Percentiles rank a stretch among this genome's conserved stretches.
Evolutionary conservation across 1,284 basidiomycete genomes (phyloP).

Genomic region (Pterula multifida): DNA sequence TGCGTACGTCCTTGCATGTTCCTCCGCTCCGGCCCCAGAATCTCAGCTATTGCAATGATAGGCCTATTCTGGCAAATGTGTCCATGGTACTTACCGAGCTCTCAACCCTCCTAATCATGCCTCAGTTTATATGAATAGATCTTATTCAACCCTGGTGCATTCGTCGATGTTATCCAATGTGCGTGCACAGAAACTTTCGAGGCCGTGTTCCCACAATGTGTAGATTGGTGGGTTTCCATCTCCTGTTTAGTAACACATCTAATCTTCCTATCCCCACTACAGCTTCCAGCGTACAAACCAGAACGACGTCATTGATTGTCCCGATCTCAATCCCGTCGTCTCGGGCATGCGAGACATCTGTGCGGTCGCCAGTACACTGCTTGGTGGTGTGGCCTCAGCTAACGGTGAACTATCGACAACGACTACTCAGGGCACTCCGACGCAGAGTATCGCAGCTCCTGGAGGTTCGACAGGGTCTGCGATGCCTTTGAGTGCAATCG

Average conservation of each 20-base stretch:
- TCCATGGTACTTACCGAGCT: constrained; percentile 26
- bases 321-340: constrained; percentile 34
- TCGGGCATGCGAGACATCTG: constrained; percentile 41
- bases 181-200: constrained; percentile 59
- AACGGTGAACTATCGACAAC: constrained; percentile 28
- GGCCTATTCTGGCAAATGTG: constrained; percentile 45
- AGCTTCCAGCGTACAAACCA: constrained; percentile 53
- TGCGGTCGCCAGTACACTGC: constrained; percentile 34
- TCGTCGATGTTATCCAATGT: constrained; percentile 54
- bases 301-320: constrained; percentile 29
- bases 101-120: background rate
- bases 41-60: constrained; percentile 12
- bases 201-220: constrained; percentile 55
- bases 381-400: constrained; percentile 36
- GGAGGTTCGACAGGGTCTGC: background rate
- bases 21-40: constrained; percentile 41
- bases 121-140: constrained; percentile 26
- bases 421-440: background rate
- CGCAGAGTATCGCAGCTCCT: background rate
- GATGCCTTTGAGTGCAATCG: background rate
- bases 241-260: constrained; percentile 1
- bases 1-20: constrained; percentile 12
- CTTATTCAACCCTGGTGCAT: constrained; percentile 49
- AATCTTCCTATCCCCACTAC: background rate
- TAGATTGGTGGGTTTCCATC: constrained; percentile 42